Conservation (phyloP, 2,329 filamentous ascomycete genomes). For the Fusarium illudens region DNA sequence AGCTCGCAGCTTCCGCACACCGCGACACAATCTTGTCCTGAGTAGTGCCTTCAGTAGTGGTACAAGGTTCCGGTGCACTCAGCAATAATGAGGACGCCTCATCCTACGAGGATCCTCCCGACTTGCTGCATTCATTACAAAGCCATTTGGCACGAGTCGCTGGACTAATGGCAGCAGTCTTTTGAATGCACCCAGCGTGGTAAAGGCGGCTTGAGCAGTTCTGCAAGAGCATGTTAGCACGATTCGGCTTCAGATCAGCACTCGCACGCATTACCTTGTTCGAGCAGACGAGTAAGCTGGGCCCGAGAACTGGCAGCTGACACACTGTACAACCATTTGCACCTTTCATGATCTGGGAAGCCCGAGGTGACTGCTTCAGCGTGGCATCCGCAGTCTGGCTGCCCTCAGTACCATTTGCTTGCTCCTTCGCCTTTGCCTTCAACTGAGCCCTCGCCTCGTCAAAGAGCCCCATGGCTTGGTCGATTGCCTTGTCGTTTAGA, state of each 20-base stretch:
- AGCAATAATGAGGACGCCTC: slow-evolving; percentile 29
- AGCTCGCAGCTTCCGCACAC: slow-evolving; percentile 7
- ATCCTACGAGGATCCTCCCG: slow-evolving; percentile 39
- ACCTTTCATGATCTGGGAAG: slow-evolving; percentile 52
- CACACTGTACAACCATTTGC: slow-evolving; percentile 59
- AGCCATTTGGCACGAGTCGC: slow-evolving; percentile 51
- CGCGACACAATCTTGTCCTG: background rate
- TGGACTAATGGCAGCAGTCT: slow-evolving; percentile 48
- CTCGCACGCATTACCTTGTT: slow-evolving; percentile 54
- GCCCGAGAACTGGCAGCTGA: slow-evolving; percentile 57
- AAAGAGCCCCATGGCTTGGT: slow-evolving; percentile 54
- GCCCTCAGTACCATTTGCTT: slow-evolving; percentile 18
- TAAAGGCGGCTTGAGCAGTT: slow-evolving; percentile 56
- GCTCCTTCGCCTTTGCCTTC: slow-evolving; percentile 14
- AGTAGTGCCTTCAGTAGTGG: background rate
- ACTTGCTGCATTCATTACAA: slow-evolving; percentile 53
- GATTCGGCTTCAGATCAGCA: background rate
- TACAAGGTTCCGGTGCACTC: background rate
- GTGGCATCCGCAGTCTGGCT: slow-evolving; percentile 19
- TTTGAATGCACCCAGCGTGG: slow-evolving; percentile 57
- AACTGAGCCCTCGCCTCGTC: slow-evolving; percentile 51
- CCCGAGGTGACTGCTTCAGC: slow-evolving; percentile 43
- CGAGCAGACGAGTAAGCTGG: slow-evolving; percentile 58
- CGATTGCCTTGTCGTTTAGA: slow-evolving; percentile 55
- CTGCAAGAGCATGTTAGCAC: slow-evolving; percentile 45